A percentile compares a stretch with the other conserved stretches of the same genome.
phyloP scores from a whole-genome alignment of 768 basidiomycete genomes.

The Tephrocybe sp. region DNA sequence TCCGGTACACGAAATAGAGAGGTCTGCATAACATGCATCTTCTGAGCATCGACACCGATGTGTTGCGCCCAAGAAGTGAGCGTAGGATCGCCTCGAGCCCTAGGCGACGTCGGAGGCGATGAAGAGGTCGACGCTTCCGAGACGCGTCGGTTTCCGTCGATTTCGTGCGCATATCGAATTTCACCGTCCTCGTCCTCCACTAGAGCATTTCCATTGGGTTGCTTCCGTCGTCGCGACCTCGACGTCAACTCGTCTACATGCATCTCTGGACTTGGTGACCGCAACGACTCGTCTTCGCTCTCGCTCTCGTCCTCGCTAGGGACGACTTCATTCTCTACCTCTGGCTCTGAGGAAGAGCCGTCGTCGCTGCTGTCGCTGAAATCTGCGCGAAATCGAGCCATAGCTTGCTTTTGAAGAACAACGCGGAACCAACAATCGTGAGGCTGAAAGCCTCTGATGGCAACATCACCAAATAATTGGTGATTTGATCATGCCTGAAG shows the following conservation, averaged over 20 bases:
- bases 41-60: constrained; percentile 78
- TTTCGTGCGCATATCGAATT: constrained; percentile 33
- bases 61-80: constrained; percentile 72
- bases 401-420: constrained; percentile 21
- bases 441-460: neutral
- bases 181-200: constrained; percentile 57
- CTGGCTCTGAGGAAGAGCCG: constrained; percentile 27
- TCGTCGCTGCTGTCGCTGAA: constrained; percentile 58
- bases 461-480: constrained; percentile 2
- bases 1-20: constrained; percentile 79
- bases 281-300: constrained; percentile 33
- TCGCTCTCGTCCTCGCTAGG: constrained; percentile 33
- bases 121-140: constrained; percentile 29
- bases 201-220: constrained; percentile 40
- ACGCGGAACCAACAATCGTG: neutral
- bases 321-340: constrained; percentile 16
- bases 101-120: constrained; percentile 31
- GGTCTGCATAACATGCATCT: constrained; percentile 92
- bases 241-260: constrained; percentile 46
- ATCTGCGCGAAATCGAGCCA: constrained; percentile 71
- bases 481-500: neutral
- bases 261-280: constrained; percentile 42
- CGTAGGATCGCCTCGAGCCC: constrained; percentile 38
- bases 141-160: constrained; percentile 27
- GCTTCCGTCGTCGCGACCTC: constrained; percentile 18